phyloP scores from a whole-genome alignment of 2,329 filamentous ascomycete genomes.

The Hypocreales sp. region DNA sequence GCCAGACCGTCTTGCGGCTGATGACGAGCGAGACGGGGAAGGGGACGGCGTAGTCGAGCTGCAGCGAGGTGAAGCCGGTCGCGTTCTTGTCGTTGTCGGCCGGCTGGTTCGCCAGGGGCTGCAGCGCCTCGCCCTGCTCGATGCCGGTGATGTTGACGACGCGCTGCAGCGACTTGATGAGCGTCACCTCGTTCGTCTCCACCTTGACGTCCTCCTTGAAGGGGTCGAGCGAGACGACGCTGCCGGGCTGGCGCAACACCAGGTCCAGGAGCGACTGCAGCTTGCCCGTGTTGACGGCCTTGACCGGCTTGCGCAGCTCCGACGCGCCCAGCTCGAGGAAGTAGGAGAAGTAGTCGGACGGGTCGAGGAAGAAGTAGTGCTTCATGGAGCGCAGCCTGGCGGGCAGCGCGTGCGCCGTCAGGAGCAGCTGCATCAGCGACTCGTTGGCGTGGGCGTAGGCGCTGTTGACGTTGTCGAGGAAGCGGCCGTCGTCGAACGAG shows the following conservation, averaged over 20 bases:
- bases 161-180: conserved; percentile 87
- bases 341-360: conserved; percentile 95
- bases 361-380: conserved; percentile 97
- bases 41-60: conserved; percentile 86
- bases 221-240: conserved; percentile 81
- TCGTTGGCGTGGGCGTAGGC: conserved; percentile 94
- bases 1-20: conserved; percentile 88
- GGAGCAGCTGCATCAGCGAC: conserved; percentile 74
- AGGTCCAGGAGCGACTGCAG: conserved; percentile 91
- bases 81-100: conserved; percentile 78
- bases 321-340: conserved; percentile 86
- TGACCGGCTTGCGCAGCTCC: conserved; percentile 80
- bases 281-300: conserved; percentile 80
- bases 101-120: conserved; percentile 50
- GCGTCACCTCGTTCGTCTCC: conserved; percentile 85
- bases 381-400: conserved; percentile 80
- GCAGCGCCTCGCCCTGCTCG: conserved; percentile 73
- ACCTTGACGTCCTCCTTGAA: conserved; percentile 99
- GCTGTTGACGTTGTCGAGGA: conserved; percentile 88
- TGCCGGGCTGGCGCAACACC: conserved; percentile 89
- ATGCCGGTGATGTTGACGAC: conserved; percentile 95
- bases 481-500: conserved; percentile 81
- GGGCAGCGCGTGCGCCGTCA: conserved; percentile 85
- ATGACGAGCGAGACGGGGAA: conserved; percentile 94
- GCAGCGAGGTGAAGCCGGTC: conserved; percentile 78